A percentile compares a stretch with the other conserved stretches of the same genome.
These are phyloP conservation scores for Peronospora farinosa DNA, from an alignment of 352 stramenopile species.

Conservation along the genomic window DNA sequence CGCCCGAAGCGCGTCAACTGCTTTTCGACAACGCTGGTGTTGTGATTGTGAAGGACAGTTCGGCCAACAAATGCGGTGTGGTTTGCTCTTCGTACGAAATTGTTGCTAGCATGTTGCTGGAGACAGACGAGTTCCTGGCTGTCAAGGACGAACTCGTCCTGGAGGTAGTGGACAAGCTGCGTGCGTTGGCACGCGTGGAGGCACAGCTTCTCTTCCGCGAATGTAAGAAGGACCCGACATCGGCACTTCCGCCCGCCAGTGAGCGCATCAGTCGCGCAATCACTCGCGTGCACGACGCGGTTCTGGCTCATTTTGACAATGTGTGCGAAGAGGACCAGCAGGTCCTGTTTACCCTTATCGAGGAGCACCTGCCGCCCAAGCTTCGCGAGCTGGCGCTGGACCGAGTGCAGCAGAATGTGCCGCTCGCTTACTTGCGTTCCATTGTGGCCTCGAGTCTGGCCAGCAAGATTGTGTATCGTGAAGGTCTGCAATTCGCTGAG, in stretches of 20 bases:
- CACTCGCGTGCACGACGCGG: slow-evolving; percentile 93
- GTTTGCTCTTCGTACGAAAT: slow-evolving; percentile 85
- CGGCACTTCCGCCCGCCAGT: slow-evolving; percentile 86
- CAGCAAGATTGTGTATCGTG: slow-evolving; percentile 97
- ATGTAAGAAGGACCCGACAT: slow-evolving; percentile 86
- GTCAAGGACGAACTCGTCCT: slow-evolving; percentile 92
- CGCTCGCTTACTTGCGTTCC: slow-evolving; percentile 94
- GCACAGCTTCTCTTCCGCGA: slow-evolving; percentile 97
- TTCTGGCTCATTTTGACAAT: slow-evolving; percentile 88
- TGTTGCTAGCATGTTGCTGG: slow-evolving; percentile 91
- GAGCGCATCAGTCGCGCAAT: slow-evolving; percentile 95
- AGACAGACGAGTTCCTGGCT: slow-evolving; percentile 93
- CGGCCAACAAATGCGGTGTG: slow-evolving; percentile 85
- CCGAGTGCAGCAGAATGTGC: slow-evolving; percentile 88
- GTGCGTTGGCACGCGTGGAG: slow-evolving; percentile 89
- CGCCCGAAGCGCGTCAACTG: slow-evolving; percentile 74
- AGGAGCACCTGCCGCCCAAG: slow-evolving; percentile 91
- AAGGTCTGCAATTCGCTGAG: slow-evolving; percentile 94
- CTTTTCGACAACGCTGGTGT: slow-evolving; percentile 94
- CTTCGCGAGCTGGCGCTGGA: slow-evolving; percentile 92
- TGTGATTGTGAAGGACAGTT: slow-evolving; percentile 97
- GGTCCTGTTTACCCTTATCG: slow-evolving; percentile 78
- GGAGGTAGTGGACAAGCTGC: slow-evolving; percentile 93
- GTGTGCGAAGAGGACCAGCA: slow-evolving; percentile 79
- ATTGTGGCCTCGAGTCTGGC: slow-evolving; percentile 93